Evolutionary conservation across 1,139 yeast genomes (phyloP), one percentile per base, ranked within the genome.

Genomic region (Suhomyces kunorum): DNA sequence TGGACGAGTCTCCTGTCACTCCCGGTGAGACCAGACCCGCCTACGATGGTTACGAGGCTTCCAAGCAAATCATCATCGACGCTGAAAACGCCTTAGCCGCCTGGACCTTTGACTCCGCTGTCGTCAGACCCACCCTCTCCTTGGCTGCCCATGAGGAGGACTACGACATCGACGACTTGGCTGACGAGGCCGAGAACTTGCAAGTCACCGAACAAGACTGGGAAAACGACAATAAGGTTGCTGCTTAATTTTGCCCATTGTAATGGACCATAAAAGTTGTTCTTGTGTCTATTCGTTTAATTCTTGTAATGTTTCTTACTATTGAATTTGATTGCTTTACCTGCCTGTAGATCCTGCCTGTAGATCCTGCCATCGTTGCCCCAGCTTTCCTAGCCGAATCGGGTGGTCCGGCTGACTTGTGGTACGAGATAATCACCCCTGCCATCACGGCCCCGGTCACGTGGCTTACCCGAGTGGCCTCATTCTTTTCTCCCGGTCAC

Each of bases 21-120:
- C 95, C 95, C 43, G 95, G 95, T 71, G 95, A 87, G 70, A 81
- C 89, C 45, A 83, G 92, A 81, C 85, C 89, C 38, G 85, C 89
- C 43, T 85, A 85, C 65, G 94, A 85, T 58, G 94, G 94, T 53
- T 85, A 84, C 63, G 92, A 85, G 65, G 90, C 92, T 41, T 82
- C 90, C 40, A 85, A 84, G 71, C 94, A 85, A 69, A 84, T 85
- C 65, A 84, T 85, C 58, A 81, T 85, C 60, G 94, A 85, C 60
- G 87, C 89, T 55, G 94, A 85, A 71, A 82, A 81, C 50, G 89
- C 94, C 43, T 74, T 85, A 58, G 89, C 86, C 50, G 74, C 85
- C 25, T 85, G 94, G 94, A 85, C 94, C 53, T 77, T 84, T 56
- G 92, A 84, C 60, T 68, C 79, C 42, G 92, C 92, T 53, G 88